phyloP scores from a whole-genome alignment of 1,284 basidiomycete species.

The Papiliotrema nemorosa region DNA sequence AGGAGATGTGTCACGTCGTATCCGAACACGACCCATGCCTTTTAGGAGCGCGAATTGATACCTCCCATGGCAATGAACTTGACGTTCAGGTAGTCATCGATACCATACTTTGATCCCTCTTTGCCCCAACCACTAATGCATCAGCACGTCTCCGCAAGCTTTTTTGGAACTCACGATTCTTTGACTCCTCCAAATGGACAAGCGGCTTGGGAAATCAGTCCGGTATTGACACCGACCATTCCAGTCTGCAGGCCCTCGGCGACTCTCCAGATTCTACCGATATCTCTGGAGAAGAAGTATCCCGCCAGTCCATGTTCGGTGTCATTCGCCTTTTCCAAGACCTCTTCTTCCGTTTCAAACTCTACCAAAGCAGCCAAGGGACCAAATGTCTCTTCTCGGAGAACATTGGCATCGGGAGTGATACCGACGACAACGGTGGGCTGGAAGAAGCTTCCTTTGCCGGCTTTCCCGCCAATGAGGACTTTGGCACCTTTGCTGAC shows the following conservation, averaged over 20 bases:
- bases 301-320: constrained; percentile 81
- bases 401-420: constrained; percentile 60
- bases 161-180: constrained; percentile 50
- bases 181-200: constrained; percentile 70
- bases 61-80: constrained; percentile 13
- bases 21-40: too few relatives aligned
- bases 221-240: constrained; percentile 75
- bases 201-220: constrained; percentile 67
- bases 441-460: constrained; percentile 57
- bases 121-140: constrained; percentile 55
- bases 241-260: constrained; percentile 89
- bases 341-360: constrained; percentile 90
- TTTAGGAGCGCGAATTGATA: background rate
- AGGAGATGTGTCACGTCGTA: too few relatives aligned
- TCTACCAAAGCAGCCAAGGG: constrained; percentile 59
- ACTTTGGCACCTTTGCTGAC: constrained; percentile 76
- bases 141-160: too few relatives aligned
- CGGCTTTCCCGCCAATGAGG: constrained; percentile 72
- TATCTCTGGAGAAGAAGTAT: constrained; percentile 84
- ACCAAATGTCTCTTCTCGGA: constrained; percentile 80
- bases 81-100: constrained; percentile 40
- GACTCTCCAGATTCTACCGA: constrained; percentile 83
- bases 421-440: constrained; percentile 85
- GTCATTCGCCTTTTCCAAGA: constrained; percentile 75
- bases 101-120: constrained; percentile 46